Evolutionary conservation across 345 rosid species (phyloP).

Genomic region (Arabidopsis arenosa): DNA sequence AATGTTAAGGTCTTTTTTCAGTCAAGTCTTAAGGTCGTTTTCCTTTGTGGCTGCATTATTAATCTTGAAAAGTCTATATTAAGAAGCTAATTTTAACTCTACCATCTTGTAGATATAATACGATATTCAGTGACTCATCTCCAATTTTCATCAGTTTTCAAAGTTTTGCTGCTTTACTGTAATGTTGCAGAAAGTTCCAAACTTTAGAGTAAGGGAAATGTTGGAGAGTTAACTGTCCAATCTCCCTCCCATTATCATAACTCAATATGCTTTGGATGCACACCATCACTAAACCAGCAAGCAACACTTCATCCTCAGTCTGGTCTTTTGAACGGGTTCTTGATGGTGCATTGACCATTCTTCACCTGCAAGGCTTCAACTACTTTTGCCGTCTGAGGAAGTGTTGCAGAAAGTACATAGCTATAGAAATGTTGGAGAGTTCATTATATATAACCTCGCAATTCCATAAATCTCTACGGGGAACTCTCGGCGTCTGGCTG

Average conservation of each 20-base stretch:
- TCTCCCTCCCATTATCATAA: not conserved
- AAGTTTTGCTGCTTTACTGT: conserved; percentile 12
- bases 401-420: too few species aligned
- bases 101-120: conserved; percentile 28
- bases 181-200: not conserved
- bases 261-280: too few species aligned
- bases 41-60: conserved; percentile 26
- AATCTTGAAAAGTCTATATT: conserved; percentile 26
- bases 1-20: not conserved
- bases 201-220: too few species aligned
- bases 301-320: not conserved
- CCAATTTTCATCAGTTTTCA: not conserved
- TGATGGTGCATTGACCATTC: too few species aligned
- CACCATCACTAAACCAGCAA: not conserved
- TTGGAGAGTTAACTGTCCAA: too few species aligned
- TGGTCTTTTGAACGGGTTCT: too few species aligned
- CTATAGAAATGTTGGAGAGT: too few species aligned
- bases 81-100: conserved; percentile 35
- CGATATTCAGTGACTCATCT: not conserved
- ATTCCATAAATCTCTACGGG: not conserved
- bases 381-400: too few species aligned
- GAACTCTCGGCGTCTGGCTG: not conserved
- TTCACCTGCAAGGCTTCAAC: too few species aligned
- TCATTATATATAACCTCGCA: too few species aligned
- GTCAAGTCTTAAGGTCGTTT: conserved; percentile 20